A percentile compares a stretch with the other conserved stretches of the same genome.
phyloP scores from a whole-genome alignment of 345 rosid genomes.

The Brassica carinata region DNA sequence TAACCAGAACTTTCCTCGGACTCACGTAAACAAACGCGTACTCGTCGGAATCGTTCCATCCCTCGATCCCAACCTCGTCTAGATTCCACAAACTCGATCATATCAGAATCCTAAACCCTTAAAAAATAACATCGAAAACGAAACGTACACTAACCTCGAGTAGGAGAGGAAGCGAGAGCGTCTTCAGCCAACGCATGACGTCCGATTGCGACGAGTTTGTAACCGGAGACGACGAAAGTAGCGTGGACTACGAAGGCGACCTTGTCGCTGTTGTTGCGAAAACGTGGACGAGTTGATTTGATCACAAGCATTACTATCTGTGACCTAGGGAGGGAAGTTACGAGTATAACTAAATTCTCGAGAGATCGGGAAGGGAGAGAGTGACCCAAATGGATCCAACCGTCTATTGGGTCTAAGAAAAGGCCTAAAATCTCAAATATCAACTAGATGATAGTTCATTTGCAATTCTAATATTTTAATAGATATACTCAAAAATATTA shows the following conservation, averaged over 20 bases:
- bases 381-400: no score
- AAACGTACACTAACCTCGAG: background rate
- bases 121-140: background rate
- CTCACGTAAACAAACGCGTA: background rate
- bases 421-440: background rate
- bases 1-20: background rate
- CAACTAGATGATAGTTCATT: background rate
- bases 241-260: background rate
- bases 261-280: background rate
- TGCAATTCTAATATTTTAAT: background rate
- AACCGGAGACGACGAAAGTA: background rate
- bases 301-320: background rate
- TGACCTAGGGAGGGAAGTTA: background rate
- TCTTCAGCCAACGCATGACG: background rate
- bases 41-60: background rate
- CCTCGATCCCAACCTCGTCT: background rate
- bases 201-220: background rate
- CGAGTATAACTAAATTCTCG: background rate
- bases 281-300: background rate
- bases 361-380: no score
- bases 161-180: background rate
- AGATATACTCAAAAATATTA: background rate
- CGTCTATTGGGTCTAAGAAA: background rate
- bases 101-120: background rate
- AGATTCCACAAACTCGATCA: background rate